phyloP scores from a whole-genome alignment of 2,329 filamentous ascomycete genomes.

The Hypoxylon sp. region DNA sequence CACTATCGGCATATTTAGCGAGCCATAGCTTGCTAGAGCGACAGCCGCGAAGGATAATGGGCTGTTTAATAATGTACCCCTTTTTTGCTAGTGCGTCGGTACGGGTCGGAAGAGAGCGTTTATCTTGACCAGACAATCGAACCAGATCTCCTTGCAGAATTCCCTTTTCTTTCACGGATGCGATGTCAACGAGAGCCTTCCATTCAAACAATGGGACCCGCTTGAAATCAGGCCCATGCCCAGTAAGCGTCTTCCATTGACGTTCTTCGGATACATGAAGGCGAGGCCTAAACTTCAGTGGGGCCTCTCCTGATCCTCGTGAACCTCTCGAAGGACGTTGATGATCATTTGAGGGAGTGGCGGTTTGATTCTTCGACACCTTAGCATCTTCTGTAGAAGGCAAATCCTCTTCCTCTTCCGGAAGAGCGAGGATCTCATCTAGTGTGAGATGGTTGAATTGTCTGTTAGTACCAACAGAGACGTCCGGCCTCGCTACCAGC shows the following conservation, averaged over 20 bases:
- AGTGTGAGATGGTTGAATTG: slow-evolving; percentile 58
- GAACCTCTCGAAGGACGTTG: not conserved
- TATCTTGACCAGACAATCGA: slow-evolving; percentile 72
- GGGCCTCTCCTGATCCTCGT: slow-evolving; percentile 7
- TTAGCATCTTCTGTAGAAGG: slow-evolving; percentile 12
- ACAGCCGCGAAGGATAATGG: slow-evolving; percentile 69
- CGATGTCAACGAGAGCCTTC: slow-evolving; percentile 71
- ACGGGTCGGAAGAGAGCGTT: slow-evolving; percentile 73
- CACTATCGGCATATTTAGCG: slow-evolving; percentile 63
- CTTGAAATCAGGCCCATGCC: slow-evolving; percentile 72
- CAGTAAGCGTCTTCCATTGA: slow-evolving; percentile 72
- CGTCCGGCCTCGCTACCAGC: slow-evolving; percentile 58
- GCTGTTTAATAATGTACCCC: slow-evolving; percentile 74
- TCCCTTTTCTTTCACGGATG: slow-evolving; percentile 66
- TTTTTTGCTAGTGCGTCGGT: slow-evolving; percentile 72
- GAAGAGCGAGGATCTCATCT: slow-evolving; percentile 58
- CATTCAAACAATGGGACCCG: slow-evolving; percentile 72
- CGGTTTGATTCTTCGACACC: slow-evolving; percentile 12
- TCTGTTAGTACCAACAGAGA: slow-evolving; percentile 57
- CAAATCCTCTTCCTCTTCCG: slow-evolving; percentile 51
- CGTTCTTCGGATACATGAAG: slow-evolving; percentile 68
- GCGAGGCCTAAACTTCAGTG: slow-evolving; percentile 43
- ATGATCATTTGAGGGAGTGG: slow-evolving; percentile 17
- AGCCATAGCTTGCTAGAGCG: slow-evolving; percentile 76
- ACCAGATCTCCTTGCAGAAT: slow-evolving; percentile 74